Conservation (phyloP, 768 basidiomycete species). For the Imleria badia region DNA sequence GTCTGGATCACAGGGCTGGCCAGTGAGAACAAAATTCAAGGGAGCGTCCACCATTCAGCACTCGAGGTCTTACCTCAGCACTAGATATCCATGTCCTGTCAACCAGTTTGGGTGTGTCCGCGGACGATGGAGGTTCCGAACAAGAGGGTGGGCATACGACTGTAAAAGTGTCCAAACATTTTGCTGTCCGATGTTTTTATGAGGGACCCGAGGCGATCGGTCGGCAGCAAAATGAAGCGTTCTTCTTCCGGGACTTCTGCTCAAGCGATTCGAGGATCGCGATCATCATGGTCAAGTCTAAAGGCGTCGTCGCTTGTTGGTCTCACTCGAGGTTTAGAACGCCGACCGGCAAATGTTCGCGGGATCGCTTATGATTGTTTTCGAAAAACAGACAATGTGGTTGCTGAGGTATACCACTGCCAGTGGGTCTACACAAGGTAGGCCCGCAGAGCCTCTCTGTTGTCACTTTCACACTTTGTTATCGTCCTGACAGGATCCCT, state of each 20-base stretch:
- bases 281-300: conserved; percentile 26
- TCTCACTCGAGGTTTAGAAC: conserved; percentile 12
- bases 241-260: conserved; percentile 13
- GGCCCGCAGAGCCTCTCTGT: not conserved
- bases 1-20: not conserved
- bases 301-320: conserved; percentile 29
- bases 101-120: not conserved
- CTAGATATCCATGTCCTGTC: not conserved
- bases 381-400: not conserved
- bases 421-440: not conserved
- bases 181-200: not conserved
- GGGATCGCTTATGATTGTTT: conserved; percentile 28
- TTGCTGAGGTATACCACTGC: not conserved
- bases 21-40: not conserved
- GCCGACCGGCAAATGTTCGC: conserved; percentile 32
- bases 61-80: conserved; percentile 19
- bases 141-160: not conserved
- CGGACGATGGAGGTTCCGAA: not conserved
- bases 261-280: conserved; percentile 32
- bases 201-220: conserved; percentile 13
- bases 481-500: conserved; percentile 1
- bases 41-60: conserved; percentile 7
- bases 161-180: not conserved
- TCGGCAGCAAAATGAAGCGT: conserved; percentile 26
- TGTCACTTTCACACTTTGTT: not conserved